Evolutionary conservation across 2,329 filamentous ascomycete species (phyloP), one percentile per base, ranked within the genome.

Genomic region (Colletotrichum agaves): DNA sequence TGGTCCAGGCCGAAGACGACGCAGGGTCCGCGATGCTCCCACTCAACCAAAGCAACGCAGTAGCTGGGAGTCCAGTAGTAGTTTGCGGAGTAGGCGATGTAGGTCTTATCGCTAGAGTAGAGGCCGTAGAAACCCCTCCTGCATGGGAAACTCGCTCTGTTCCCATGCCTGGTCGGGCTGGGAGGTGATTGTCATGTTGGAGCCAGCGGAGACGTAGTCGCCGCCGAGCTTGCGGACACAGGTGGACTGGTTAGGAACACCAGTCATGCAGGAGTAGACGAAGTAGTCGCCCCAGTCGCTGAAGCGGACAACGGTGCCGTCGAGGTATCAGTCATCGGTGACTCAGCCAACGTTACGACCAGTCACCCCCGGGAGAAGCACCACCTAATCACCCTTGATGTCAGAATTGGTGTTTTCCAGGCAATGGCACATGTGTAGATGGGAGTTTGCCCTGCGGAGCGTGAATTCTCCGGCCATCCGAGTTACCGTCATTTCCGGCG

Each of bases 1-100:
- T 88, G 3, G 74, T 79, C 87, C 86, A 89, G 11, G 81, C 83
- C 0, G 73, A 73, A 0, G 76, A 71, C 15, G 74, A 71, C 13
- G 80, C 74, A 0, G 86, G 87, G 69, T 87, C 82, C 0, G 82
- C 81, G 0, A 68, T 75, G 12, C 85, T 86, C 82, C 80, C 83
- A 88, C 3, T 83, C 83, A 23, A 89, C 76, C 15, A 86, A 74
- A 0, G 84, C 86, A 2, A 89, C 78, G 23, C 82, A 81, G 73
- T 89, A 88, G 60, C 81, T 78, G 0, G 82, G 74, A 0, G 84
- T 86, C 85, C 85, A 87, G 78, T 86, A 88, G 74, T 84, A 85
- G 66, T 82, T 85, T 1, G 85, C 86, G 5, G 83, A 86, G 76
- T 84, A 89, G 2, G 82, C 78, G 44, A 88, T 74, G 69, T 83